Evolutionary conservation across 2,329 filamentous ascomycete species (phyloP).

Genomic region (Ploettnerulaceae sp.): DNA sequence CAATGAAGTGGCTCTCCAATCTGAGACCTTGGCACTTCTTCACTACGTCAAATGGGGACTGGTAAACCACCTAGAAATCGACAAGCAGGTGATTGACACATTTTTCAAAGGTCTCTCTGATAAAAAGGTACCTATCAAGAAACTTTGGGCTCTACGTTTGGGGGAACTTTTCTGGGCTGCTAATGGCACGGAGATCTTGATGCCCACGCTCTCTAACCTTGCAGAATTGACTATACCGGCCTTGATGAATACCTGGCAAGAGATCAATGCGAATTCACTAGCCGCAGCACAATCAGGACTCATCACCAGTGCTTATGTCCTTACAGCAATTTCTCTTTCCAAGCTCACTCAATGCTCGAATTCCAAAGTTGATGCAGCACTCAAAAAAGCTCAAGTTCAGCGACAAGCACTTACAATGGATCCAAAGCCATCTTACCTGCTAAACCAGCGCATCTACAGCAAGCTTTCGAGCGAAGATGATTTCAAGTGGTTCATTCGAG

Average conservation of each 20-base stretch:
- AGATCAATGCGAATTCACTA: constrained; percentile 72
- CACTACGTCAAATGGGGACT: constrained; percentile 61
- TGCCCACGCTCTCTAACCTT: constrained; percentile 46
- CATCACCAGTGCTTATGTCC: constrained; percentile 73
- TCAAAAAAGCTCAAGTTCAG: constrained; percentile 58
- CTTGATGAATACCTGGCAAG: constrained; percentile 67
- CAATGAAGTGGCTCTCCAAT: constrained; percentile 75
- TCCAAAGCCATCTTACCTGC: constrained; percentile 82
- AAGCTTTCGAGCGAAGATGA: constrained; percentile 75
- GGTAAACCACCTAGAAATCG: constrained; percentile 53
- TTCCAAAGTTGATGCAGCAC: constrained; percentile 50
- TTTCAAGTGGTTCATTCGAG: constrained; percentile 68
- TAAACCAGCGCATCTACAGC: constrained; percentile 79
- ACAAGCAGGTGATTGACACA: constrained; percentile 62
- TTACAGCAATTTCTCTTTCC: constrained; percentile 56
- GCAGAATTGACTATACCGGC: constrained; percentile 49
- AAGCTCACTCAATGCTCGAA: constrained; percentile 49
- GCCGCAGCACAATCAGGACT: constrained; percentile 76
- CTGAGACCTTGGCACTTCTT: constrained; percentile 68
- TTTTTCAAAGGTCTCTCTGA: constrained; percentile 80
- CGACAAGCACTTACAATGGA: constrained; percentile 63
- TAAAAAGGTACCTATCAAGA: constrained; percentile 73
- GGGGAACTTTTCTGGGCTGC: constrained; percentile 65
- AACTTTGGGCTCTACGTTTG: constrained; percentile 72
- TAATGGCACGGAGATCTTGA: constrained; percentile 42